Percentiles rank a stretch among this genome's conserved stretches.
Conservation (phyloP, 257 asterid genomes). For the Capsicum rhomboideum region DNA sequence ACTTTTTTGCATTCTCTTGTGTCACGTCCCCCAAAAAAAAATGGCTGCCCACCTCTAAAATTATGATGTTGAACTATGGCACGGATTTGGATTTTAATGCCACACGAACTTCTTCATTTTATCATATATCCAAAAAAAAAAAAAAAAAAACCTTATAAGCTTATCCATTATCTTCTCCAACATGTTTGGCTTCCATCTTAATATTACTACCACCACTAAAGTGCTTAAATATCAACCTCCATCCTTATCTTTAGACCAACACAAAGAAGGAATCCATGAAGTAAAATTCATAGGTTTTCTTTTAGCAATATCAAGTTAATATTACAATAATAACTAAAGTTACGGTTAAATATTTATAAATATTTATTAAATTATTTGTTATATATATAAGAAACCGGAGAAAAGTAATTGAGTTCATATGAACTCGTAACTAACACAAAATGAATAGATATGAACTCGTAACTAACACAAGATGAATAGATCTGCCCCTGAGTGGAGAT, state of each 20-base stretch:
- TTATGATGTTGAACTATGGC: slow-evolving; percentile 24
- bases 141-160: neutral
- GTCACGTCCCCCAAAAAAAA: slow-evolving; percentile 17
- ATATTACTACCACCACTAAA: neutral
- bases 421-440: too few species aligned
- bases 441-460: neutral
- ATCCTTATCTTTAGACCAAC: neutral
- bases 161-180: slow-evolving; percentile 6
- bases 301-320: neutral
- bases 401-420: neutral
- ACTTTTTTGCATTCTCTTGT: slow-evolving; percentile 16
- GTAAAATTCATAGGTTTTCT: neutral
- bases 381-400: neutral
- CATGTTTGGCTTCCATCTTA: neutral
- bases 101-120: slow-evolving; percentile 11
- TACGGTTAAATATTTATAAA: neutral
- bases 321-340: neutral
- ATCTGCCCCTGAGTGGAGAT: too few species aligned
- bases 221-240: neutral
- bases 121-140: neutral
- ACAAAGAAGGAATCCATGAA: neutral
- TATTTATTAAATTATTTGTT: neutral
- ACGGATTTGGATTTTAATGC: slow-evolving; percentile 24
- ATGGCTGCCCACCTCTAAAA: slow-evolving; percentile 34
- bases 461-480: neutral